These are phyloP conservation scores for Trypanosoma boissoni DNA, from an alignment of 208 protist genomes.

Conservation along the genomic window DNA sequence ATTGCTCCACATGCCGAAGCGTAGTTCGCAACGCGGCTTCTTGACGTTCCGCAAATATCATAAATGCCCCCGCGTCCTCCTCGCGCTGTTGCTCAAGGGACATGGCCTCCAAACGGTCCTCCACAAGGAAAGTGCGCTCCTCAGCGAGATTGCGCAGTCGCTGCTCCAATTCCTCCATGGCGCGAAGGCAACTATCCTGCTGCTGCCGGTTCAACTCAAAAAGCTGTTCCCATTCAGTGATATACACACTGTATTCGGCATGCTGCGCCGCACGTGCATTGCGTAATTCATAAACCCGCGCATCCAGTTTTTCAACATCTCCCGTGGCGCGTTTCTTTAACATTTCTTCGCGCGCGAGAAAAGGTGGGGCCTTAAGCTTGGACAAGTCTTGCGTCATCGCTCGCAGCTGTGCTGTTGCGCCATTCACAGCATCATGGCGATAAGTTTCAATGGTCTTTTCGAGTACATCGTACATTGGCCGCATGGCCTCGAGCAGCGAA, in stretches of 20 bases:
- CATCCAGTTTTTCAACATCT: constrained; percentile 43
- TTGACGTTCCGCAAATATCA: constrained; percentile 43
- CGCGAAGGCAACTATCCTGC: constrained; percentile 54
- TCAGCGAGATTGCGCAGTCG: constrained; percentile 45
- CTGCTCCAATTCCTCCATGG: constrained; percentile 73
- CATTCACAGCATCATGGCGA: constrained; percentile 25
- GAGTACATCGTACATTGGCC: constrained; percentile 48
- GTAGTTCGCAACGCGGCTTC: constrained; percentile 28
- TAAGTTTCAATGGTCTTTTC: constrained; percentile 45
- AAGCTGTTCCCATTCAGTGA: constrained; percentile 39
- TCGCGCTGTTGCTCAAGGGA: constrained; percentile 45
- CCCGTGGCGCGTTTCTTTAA: constrained; percentile 17
- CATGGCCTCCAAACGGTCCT: constrained; percentile 50
- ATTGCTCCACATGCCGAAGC: constrained; percentile 30
- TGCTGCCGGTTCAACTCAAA: constrained; percentile 60
- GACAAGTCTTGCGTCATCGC: constrained; percentile 27
- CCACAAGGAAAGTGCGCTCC: constrained; percentile 43
- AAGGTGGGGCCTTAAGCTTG: constrained; percentile 2
- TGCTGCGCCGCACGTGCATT: constrained; percentile 32
- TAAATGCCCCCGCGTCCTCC: constrained; percentile 53
- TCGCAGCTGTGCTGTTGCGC: constrained; percentile 27
- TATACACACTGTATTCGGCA: constrained; percentile 33
- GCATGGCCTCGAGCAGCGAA: constrained; percentile 64
- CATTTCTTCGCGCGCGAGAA: constrained; percentile 21
- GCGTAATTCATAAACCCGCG: constrained; percentile 27